Base-by-base conservation (phyloP, 2,329 filamentous ascomycete species). In the Cordyceps militaris region DNA sequence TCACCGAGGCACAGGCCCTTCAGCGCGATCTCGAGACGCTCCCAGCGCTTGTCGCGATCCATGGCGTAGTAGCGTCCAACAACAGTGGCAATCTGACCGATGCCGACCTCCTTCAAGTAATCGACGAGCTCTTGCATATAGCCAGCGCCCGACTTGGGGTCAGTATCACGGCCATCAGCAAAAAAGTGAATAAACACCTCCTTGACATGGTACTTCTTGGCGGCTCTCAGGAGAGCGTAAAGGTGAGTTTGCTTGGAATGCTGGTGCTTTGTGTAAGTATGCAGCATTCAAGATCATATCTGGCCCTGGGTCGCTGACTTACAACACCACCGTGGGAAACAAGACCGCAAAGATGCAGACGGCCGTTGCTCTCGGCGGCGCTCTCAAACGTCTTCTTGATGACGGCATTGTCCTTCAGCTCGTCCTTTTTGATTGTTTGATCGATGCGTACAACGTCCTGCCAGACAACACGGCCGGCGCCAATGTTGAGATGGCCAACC, bases 1-100 rank as follows among this genome's bases (percentile, higher is more conserved):
- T 97, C 90, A 60, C 94, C 93, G 13, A 83, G 78, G 47, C 96
- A 78, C 66, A 99, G 71, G 60, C 90, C 94, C 76, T 94, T 93
- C 71, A 99, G 79, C 65, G 88, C 94, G 65, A 96, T 68, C 79
- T 97, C 90, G 64, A 96, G 81, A 70, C 94, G 84, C 70, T 99
- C 94, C 94, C 94, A 99, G 73, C 94, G 86, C 90, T 97, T 97
- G 74, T 99, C 94, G 66, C 94, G 92, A 79, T 99, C 94, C 94
- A 99, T 99, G 75, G 91, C 91, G 74, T 89, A 99, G 85, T 97
- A 99, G 66, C 93, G 86, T 60, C 94, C 94, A 60, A 97, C 93
- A 49, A 97, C 83, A 38, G 94, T 97, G 32, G 90, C 93, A 63
- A 99, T 83, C 74, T 97, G 82, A 64, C 93, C 94, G 62, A 87